phyloP scores from a whole-genome alignment of 495 filamentous ascomycete genomes.

The Hyaloscypha finlandica region DNA sequence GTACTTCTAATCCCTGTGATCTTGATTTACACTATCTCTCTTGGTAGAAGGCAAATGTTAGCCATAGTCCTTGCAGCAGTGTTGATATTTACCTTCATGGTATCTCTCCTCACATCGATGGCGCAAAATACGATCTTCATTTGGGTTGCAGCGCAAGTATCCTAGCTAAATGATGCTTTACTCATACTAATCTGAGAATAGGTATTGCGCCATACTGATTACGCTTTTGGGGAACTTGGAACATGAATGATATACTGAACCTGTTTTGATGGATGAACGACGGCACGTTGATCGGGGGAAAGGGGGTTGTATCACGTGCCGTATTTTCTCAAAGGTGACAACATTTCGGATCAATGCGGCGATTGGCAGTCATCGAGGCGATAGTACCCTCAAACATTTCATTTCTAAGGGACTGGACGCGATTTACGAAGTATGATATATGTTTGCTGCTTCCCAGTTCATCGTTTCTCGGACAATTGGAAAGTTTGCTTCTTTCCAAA shows the following conservation, averaged over 20 bases:
- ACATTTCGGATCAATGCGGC: no score
- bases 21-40: not conserved
- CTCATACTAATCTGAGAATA: not conserved
- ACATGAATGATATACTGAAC: not conserved
- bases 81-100: not conserved
- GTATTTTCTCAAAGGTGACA: no score
- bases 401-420: no score
- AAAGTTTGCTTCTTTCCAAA: no score
- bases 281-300: no score
- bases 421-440: no score
- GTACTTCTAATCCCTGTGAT: not conserved
- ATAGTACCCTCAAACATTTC: no score
- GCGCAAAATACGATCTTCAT: not conserved
- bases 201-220: not conserved
- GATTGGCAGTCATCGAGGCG: no score
- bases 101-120: not conserved
- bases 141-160: not conserved
- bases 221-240: not conserved
- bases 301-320: no score
- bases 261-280: no score
- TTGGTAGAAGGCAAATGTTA: not conserved
- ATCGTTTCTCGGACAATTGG: not conserved
- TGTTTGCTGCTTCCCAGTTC: no score
- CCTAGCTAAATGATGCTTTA: not conserved
- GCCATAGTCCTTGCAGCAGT: not conserved